phyloP scores from a whole-genome alignment of 352 stramenopile species.

The Phytophthora brassicae region DNA sequence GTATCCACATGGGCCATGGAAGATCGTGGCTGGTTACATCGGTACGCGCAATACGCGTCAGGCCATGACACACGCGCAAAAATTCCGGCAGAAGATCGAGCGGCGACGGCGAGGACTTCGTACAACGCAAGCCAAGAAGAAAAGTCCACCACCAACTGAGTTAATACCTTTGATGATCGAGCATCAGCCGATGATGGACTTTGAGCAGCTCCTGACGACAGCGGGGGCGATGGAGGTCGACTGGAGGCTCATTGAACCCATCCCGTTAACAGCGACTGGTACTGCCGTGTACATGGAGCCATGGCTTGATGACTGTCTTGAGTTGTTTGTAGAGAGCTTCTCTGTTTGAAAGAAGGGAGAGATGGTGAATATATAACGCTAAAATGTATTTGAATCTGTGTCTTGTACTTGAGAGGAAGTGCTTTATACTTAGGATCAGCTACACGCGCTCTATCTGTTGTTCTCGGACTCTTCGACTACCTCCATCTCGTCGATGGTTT shows the following conservation, averaged over 20 bases:
- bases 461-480: neutral
- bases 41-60: constrained; percentile 48
- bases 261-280: neutral
- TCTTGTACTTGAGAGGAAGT: neutral
- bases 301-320: constrained; percentile 32
- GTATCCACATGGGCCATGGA: constrained; percentile 56
- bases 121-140: constrained; percentile 2
- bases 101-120: constrained; percentile 34
- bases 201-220: constrained; percentile 12
- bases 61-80: constrained; percentile 50
- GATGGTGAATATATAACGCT: neutral
- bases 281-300: neutral
- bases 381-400: neutral
- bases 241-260: neutral
- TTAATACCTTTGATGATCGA: neutral
- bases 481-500: neutral
- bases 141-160: neutral
- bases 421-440: neutral
- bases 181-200: constrained; percentile 9
- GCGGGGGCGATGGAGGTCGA: neutral
- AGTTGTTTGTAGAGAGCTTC: constrained; percentile 39
- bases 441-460: constrained; percentile 21
- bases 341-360: constrained; percentile 1
- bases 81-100: constrained; percentile 49
- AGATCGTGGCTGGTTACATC: constrained; percentile 47